Conservation (phyloP, 306 rosid species). For the Pterocarpus santalinus region DNA sequence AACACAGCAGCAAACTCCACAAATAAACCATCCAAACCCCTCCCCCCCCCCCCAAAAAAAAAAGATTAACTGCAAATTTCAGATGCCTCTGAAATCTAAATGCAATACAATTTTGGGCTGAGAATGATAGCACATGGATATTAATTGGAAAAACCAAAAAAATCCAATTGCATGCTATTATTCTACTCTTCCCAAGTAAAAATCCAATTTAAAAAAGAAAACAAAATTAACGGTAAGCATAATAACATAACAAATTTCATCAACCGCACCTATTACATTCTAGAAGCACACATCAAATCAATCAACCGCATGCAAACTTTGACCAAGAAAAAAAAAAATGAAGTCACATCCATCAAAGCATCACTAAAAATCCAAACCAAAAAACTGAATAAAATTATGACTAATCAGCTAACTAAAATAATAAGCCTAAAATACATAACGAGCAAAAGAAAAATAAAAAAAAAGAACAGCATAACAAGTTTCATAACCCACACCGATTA, state of each 20-base stretch:
- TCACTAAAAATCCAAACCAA: too few species aligned
- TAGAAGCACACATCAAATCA: not conserved
- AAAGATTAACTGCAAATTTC: not conserved
- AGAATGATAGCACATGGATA: not conserved
- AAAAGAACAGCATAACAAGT: not conserved
- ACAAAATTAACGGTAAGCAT: not conserved
- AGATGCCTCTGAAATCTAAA: not conserved
- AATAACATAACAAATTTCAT: not conserved
- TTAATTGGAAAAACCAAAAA: not conserved
- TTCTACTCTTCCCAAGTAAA: not conserved
- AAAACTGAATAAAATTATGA: too few species aligned
- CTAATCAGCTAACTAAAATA: too few species aligned
- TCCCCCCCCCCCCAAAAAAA: not conserved
- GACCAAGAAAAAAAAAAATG: not conserved
- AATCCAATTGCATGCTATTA: not conserved
- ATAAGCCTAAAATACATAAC: not conserved
- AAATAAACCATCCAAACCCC: not conserved
- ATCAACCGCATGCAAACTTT: not conserved
- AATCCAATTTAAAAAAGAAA: too few species aligned
- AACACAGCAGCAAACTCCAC: not conserved
- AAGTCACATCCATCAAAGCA: too few species aligned
- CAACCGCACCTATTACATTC: not conserved
- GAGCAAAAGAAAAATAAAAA: too few species aligned
- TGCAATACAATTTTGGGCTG: not conserved
- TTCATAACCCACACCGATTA: not conserved